Evolutionary conservation across 805 yeast species (phyloP).

Genomic region (Lipomyces yamanashiensis): DNA sequence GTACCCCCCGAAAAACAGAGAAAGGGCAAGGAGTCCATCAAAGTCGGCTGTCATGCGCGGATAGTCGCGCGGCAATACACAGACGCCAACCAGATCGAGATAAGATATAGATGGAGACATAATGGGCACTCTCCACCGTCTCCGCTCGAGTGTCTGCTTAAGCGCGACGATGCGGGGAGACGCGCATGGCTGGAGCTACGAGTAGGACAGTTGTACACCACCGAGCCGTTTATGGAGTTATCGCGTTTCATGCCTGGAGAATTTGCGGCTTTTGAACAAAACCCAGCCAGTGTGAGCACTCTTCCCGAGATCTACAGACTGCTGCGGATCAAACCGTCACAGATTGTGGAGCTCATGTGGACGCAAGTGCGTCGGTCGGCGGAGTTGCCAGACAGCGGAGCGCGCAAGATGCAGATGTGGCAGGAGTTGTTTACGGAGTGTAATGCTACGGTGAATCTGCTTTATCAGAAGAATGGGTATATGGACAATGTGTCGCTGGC

Average conservation of each 20-base stretch:
- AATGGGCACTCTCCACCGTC: slow-evolving; percentile 26
- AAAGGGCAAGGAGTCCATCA: slow-evolving; percentile 31
- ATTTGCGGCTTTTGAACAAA: slow-evolving; percentile 23
- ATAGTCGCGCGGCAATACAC: slow-evolving; percentile 33
- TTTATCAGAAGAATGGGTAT: slow-evolving; percentile 19
- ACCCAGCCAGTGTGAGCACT: background rate
- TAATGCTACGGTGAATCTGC: slow-evolving; percentile 18
- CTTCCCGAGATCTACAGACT: slow-evolving; percentile 22
- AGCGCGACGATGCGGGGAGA: slow-evolving; percentile 21
- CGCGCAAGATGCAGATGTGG: slow-evolving; percentile 25
- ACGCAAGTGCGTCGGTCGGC: slow-evolving; percentile 22
- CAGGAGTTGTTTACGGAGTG: slow-evolving; percentile 28
- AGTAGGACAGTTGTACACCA: slow-evolving; percentile 26
- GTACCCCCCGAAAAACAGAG: slow-evolving; percentile 30
- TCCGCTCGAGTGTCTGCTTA: slow-evolving; percentile 16
- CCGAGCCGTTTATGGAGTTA: slow-evolving; percentile 29
- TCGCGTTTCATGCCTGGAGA: slow-evolving; percentile 20
- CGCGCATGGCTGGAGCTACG: slow-evolving; percentile 26
- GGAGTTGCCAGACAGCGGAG: slow-evolving; percentile 18
- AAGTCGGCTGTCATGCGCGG: slow-evolving; percentile 33
- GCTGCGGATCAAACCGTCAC: slow-evolving; percentile 21
- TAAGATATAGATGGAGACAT: slow-evolving; percentile 30
- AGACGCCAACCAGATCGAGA: slow-evolving; percentile 31
- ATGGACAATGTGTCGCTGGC: slow-evolving; percentile 27
- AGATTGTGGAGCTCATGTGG: slow-evolving; percentile 17